Conservation (phyloP, 1,284 basidiomycete species). For the Neonothopanus nambi region DNA sequence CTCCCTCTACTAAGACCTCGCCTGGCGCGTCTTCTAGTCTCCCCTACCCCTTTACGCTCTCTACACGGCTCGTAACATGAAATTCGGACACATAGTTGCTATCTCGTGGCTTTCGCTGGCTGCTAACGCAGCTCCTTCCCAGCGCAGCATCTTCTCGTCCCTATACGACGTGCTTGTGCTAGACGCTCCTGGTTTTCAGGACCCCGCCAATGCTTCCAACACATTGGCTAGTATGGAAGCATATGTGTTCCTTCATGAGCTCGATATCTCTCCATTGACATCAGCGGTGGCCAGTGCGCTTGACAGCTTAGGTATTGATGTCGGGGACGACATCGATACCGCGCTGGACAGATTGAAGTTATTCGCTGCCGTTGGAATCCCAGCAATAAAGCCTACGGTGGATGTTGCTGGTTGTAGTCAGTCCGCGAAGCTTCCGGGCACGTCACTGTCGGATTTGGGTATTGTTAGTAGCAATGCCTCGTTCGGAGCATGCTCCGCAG, state of each 20-base stretch:
- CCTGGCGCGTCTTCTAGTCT: no score
- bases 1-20: no score
- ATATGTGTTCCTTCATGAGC: slow-evolving; percentile 34
- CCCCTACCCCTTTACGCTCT: no score
- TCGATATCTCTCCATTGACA: slow-evolving; percentile 25
- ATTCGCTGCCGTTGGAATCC: slow-evolving; percentile 32
- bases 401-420: slow-evolving; percentile 32
- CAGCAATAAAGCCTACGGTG: slow-evolving; percentile 31
- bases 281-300: slow-evolving; percentile 17
- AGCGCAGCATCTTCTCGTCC: no score
- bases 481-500: neutral
- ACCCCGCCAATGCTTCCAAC: slow-evolving; percentile 29
- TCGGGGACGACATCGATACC: slow-evolving; percentile 22
- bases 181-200: slow-evolving; percentile 37
- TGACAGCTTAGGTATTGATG: slow-evolving; percentile 27
- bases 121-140: neutral
- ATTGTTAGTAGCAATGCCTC: slow-evolving; percentile 32
- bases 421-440: slow-evolving; percentile 23
- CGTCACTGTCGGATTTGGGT: slow-evolving; percentile 22
- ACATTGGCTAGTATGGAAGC: slow-evolving; percentile 33
- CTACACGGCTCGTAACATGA: no score
- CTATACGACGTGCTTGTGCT: slow-evolving; percentile 31
- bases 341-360: slow-evolving; percentile 33
- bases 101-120: no score
- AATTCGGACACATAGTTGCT: no score